Conservation (phyloP, 2,329 filamentous ascomycete species). For the Didymella exigua region DNA sequence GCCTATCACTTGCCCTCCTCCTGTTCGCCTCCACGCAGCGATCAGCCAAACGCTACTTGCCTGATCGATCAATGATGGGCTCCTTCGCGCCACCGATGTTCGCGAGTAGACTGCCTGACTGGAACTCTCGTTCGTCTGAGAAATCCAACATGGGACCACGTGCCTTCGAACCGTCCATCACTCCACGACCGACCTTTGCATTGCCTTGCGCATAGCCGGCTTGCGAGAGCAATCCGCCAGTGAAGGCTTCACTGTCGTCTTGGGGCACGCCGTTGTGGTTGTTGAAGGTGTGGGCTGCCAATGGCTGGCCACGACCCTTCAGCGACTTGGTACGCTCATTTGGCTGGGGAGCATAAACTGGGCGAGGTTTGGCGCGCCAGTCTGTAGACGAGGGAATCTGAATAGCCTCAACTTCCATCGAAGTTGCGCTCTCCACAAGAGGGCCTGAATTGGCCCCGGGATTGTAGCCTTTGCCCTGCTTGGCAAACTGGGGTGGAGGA, state of each 20-base stretch:
- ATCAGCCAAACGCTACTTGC: conserved; percentile 21
- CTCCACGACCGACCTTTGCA: conserved; percentile 50
- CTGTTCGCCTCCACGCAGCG: conserved; percentile 8
- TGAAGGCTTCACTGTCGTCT: conserved; percentile 49
- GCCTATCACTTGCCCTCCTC: background rate
- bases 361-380: conserved; percentile 50
- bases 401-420: conserved; percentile 51
- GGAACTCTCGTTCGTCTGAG: conserved; percentile 51
- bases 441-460: conserved; percentile 48
- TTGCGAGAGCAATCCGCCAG: conserved; percentile 52
- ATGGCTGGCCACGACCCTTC: conserved; percentile 42
- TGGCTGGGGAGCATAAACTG: conserved; percentile 34
- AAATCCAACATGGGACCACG: conserved; percentile 54
- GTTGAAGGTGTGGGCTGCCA: conserved; percentile 43
- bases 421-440: conserved; percentile 55
- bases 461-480: conserved; percentile 58
- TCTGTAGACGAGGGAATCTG: conserved; percentile 51
- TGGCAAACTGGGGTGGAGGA: conserved; percentile 65
- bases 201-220: conserved; percentile 49
- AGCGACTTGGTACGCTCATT: conserved; percentile 44
- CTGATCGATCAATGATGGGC: conserved; percentile 48
- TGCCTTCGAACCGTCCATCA: conserved; percentile 53
- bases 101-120: conserved; percentile 56
- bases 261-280: conserved; percentile 40
- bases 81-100: conserved; percentile 42